Evolutionary conservation across 2,329 filamentous ascomycete species (phyloP), one percentile per base, ranked within the genome.

Genomic region (Fusarium denticulatum): DNA sequence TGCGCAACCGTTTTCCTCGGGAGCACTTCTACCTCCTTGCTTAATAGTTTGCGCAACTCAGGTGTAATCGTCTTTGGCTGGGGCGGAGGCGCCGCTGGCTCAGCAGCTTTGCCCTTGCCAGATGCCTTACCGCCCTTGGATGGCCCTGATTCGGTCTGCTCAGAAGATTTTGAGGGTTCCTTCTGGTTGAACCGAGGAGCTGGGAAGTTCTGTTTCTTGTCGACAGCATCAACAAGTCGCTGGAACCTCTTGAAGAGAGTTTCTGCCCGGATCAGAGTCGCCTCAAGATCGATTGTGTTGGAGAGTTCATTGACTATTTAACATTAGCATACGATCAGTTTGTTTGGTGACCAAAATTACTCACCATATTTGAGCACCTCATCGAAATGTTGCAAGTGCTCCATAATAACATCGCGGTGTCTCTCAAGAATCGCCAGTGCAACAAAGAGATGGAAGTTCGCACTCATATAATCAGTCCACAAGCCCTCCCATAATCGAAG

Each of bases 351-450:
- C 14, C 16, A 30, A 7, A 42, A 24, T 30, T 34, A 85, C 92
- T 64, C 88, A 96, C 94, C 88, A 80, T 98, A 99, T 86, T 99
- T 99, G 34, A 99, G 85, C 37, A 99, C 94, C 82, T 99, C 97
- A 74, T 99, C 96, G 83, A 99, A 99, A 77, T 96, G 94, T 80
- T 94, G 90, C 32, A 99, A 85, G 82, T 99, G 96, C 62, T 93
- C 90, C 92, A 99, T 97, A 71, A 99, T 98, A 18, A 98, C 93
- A 79, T 96, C 93, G n/a, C 96, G 87, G 79, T 98, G 96, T 83
- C 97, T 97, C 82, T 99, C 96, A 30, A 99, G 83, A 43, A 99
- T 97, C 0, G 96, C 96, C 46, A 99, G 84, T 1, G 97, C 96
- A 70, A 99, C 88, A 80, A 99, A 99, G 20, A 99, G 86, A 80